Conservation (phyloP, 164 flowering plant species). For the Cinnamomum chago region DNA sequence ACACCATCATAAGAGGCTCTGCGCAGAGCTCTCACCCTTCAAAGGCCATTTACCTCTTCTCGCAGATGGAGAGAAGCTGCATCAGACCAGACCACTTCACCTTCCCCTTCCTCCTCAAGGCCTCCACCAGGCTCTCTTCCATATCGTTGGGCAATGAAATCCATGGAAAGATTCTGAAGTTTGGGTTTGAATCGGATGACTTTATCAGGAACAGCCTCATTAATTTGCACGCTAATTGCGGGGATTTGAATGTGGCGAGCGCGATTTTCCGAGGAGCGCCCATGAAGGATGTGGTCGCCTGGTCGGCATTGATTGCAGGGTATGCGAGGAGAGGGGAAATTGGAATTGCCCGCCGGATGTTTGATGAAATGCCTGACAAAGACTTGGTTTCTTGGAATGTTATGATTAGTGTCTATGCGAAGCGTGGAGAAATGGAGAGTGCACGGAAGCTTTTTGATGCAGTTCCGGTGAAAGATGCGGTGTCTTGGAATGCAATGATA, state of each 20-base stretch:
- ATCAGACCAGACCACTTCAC: slow-evolving; percentile 55
- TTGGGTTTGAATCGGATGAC: slow-evolving; percentile 47
- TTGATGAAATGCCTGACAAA: slow-evolving; percentile 66
- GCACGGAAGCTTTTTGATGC: slow-evolving; percentile 51
- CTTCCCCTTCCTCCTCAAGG: slow-evolving; percentile 69
- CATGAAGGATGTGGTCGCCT: slow-evolving; percentile 51
- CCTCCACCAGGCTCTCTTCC: slow-evolving; percentile 59
- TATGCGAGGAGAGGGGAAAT: slow-evolving; percentile 66
- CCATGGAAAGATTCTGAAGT: slow-evolving; percentile 51
- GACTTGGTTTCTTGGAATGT: slow-evolving; percentile 90
- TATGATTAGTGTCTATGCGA: slow-evolving; percentile 70
- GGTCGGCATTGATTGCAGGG: slow-evolving; percentile 77
- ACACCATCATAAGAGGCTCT: slow-evolving; percentile 69
- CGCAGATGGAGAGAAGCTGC: slow-evolving; percentile 44
- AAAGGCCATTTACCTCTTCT: slow-evolving; percentile 37
- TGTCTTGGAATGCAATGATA: slow-evolving; percentile 67
- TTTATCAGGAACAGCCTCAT: slow-evolving; percentile 66
- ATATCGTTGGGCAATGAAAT: slow-evolving; percentile 42
- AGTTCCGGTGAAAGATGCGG: slow-evolving; percentile 49
- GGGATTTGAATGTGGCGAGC: slow-evolving; percentile 52
- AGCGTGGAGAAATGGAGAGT: slow-evolving; percentile 61
- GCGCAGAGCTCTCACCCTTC: slow-evolving; percentile 49
- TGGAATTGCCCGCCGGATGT: slow-evolving; percentile 43
- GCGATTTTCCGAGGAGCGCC: slow-evolving; percentile 47
- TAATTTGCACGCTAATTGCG: slow-evolving; percentile 65